Conservation (phyloP, 192 early-diverging fungal species). For the Irineochytrium annulatum region DNA sequence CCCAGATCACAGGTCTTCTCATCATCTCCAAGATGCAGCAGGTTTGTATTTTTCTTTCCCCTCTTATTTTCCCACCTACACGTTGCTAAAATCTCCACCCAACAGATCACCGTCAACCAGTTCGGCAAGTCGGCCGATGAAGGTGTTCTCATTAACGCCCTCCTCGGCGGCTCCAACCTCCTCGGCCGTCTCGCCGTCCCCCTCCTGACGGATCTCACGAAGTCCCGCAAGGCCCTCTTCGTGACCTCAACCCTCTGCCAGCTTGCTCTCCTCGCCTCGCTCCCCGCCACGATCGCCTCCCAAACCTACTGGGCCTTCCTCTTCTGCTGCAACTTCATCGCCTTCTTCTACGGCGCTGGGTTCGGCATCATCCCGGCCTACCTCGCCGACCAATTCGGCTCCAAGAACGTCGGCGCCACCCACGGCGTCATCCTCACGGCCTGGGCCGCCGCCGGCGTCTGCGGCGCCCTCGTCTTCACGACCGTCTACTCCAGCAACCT, state of each 20-base stretch:
- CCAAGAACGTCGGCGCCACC: conserved; percentile 67
- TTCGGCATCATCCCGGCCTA: conserved; percentile 74
- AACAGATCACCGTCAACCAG: conserved; percentile 31
- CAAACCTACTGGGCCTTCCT: conserved; percentile 57
- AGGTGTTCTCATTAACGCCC: conserved; percentile 32
- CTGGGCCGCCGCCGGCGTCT: conserved; percentile 72
- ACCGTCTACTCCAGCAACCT: conserved; percentile 45
- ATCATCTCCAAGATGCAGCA: conserved; percentile 44
- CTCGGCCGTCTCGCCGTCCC: conserved; percentile 32
- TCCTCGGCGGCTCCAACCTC: conserved; percentile 31
- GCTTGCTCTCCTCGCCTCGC: conserved; percentile 52
- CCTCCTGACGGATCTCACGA: conserved; percentile 21
- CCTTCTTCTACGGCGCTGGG: conserved; percentile 70
- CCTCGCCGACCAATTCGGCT: conserved; percentile 76
- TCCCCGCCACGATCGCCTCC: conserved; percentile 53
- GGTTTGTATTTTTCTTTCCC: too few species aligned
- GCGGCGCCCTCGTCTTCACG: conserved; percentile 67
- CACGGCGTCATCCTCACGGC: conserved; percentile 75
- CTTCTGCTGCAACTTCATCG: conserved; percentile 57
- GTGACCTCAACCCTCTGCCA: conserved; percentile 58
- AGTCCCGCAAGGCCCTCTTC: conserved; percentile 66
- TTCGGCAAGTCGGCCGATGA: conserved; percentile 17
- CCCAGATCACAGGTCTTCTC: conserved; percentile 36
- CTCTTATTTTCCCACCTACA: conserved; percentile 31
- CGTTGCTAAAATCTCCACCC: too few species aligned